A percentile compares a stretch with the other conserved stretches of the same genome.
Conservation (phyloP, 164 flowering plant genomes). For the Magnolia officinalis region DNA sequence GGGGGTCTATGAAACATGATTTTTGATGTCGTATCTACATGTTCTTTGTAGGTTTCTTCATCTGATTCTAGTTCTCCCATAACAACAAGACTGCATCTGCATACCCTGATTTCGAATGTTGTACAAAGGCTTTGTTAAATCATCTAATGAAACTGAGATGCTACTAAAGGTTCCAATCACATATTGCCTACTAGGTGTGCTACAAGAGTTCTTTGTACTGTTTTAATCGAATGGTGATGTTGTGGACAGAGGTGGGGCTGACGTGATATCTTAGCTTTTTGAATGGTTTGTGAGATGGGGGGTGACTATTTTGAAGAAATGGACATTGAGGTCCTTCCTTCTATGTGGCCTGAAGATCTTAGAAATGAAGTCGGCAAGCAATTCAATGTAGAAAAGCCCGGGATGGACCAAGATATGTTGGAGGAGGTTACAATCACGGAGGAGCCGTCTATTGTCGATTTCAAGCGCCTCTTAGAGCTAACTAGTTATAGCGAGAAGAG, state of each 20-base stretch:
- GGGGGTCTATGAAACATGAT: background rate
- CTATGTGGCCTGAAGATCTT: slow-evolving; percentile 98
- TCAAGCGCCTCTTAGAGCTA: slow-evolving; percentile 75
- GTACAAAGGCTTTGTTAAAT: slow-evolving; percentile 3
- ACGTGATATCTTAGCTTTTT: slow-evolving; percentile 11
- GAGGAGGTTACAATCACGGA: slow-evolving; percentile 56
- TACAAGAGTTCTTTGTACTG: background rate
- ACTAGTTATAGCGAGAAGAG: slow-evolving; percentile 81
- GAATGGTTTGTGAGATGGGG: slow-evolving; percentile 64
- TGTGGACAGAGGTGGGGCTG: background rate
- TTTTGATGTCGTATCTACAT: background rate
- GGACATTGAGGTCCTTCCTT: slow-evolving; percentile 75
- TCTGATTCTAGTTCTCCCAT: background rate
- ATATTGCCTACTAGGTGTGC: background rate
- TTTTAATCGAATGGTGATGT: background rate
- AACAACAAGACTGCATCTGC: slow-evolving; percentile 1
- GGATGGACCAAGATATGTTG: slow-evolving; percentile 70
- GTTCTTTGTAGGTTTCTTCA: slow-evolving; percentile 15
- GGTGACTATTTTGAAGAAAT: slow-evolving; percentile 51
- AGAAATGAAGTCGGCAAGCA: slow-evolving; percentile 58
- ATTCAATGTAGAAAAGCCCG: slow-evolving; percentile 74
- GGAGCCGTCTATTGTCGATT: slow-evolving; percentile 70
- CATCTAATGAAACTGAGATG: slow-evolving; percentile 11
- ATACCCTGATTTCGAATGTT: background rate
- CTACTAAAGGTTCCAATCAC: slow-evolving; percentile 3